Percentiles rank a stretch among this genome's conserved stretches.
Conservation (phyloP, 208 protist genomes). For the Crithidia mellificae region DNA sequence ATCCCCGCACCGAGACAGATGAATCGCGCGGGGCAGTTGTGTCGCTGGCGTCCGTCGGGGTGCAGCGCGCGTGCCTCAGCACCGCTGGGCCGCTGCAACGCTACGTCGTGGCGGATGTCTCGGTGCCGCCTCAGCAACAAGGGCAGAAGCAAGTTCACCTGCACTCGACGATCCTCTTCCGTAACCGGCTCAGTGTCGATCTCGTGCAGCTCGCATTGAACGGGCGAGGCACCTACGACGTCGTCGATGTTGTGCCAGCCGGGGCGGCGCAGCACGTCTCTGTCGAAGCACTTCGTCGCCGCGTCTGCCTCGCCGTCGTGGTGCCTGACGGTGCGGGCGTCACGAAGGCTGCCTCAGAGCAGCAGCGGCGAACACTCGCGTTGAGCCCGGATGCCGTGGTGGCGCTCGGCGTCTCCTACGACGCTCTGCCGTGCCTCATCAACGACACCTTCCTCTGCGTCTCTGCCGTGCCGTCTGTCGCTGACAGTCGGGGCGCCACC, state of each 20-base stretch:
- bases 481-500: not conserved
- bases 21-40: conserved; percentile 16
- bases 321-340: not conserved
- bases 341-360: too few species aligned
- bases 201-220: conserved; percentile 34
- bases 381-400: conserved; percentile 9
- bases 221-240: conserved; percentile 14
- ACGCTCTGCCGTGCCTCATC: conserved; percentile 51
- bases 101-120: conserved; percentile 61
- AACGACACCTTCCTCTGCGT: conserved; percentile 55
- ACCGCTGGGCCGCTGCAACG: conserved; percentile 18
- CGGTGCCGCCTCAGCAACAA: conserved; percentile 18
- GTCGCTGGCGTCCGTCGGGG: conserved; percentile 17
- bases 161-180: conserved; percentile 51
- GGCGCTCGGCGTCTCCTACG: conserved; percentile 63
- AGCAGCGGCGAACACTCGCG: conserved; percentile 2
- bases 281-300: conserved; percentile 20
- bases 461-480: conserved; percentile 16
- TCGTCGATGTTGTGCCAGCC: conserved; percentile 3
- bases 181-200: conserved; percentile 46
- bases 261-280: conserved; percentile 15
- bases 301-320: conserved; percentile 15
- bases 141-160: conserved; percentile 52
- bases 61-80: conserved; percentile 21
- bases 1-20: too few species aligned